Conservation (phyloP, 2,329 filamentous ascomycete species). For the Lojkania enalia region DNA sequence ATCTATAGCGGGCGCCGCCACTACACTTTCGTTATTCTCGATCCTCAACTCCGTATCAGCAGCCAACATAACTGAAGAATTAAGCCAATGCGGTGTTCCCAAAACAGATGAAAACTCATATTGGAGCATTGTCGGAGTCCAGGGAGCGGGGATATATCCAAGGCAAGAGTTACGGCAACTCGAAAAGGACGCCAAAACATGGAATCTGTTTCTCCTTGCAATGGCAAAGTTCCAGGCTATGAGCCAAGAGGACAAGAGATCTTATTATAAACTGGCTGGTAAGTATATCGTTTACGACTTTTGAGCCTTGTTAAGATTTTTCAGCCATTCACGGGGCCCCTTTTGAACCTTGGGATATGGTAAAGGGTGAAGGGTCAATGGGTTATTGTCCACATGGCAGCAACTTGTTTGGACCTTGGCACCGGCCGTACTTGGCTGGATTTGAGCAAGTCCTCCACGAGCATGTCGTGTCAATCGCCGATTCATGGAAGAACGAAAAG, state of each 20-base stretch:
- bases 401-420: conserved; percentile 38
- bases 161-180: conserved; percentile 35
- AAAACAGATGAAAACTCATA: conserved; percentile 27
- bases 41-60: conserved; percentile 5
- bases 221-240: conserved; percentile 36
- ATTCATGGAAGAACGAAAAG: conserved; percentile 30
- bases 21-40: conserved; percentile 23
- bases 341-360: conserved; percentile 32
- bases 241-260: conserved; percentile 35
- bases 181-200: conserved; percentile 33
- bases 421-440: conserved; percentile 37
- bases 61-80: neutral
- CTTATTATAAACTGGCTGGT: conserved; percentile 39
- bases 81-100: conserved; percentile 24
- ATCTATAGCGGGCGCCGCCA: conserved; percentile 20
- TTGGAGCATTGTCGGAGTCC: conserved; percentile 39
- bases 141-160: conserved; percentile 33
- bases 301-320: neutral
- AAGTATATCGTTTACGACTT: conserved; percentile 6
- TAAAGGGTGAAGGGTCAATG: conserved; percentile 24
- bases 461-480: conserved; percentile 33
- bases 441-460: conserved; percentile 40
- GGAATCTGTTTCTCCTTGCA: conserved; percentile 39
- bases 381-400: conserved; percentile 38
- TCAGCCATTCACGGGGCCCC: conserved; percentile 39